These are phyloP conservation scores for Bacterosira constricta DNA, from an alignment of 108 stramenopile species.

Conservation along the genomic window DNA sequence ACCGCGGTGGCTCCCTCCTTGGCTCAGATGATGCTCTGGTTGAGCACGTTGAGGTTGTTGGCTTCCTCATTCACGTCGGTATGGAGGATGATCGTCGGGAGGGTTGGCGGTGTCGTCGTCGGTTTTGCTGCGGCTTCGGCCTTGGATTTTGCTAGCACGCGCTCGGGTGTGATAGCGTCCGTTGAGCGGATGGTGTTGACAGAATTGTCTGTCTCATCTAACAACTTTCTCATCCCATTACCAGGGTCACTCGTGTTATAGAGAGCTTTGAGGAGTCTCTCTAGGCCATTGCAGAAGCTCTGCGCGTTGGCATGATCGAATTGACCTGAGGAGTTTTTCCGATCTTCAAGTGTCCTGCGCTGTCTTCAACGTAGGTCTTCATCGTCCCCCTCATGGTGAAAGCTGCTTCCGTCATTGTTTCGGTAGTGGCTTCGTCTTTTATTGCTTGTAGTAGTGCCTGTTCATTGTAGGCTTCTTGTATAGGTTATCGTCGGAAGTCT, in stretches of 20 bases:
- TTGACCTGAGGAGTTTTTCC: background rate
- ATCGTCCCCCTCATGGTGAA: background rate
- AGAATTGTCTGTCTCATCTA: background rate
- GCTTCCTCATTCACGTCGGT: too few relatives aligned
- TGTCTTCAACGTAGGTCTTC: background rate
- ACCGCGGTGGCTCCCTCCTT: too few relatives aligned
- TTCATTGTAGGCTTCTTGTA: too few relatives aligned
- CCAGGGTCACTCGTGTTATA: background rate
- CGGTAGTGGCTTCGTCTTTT: too few relatives aligned
- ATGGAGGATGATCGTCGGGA: too few relatives aligned
- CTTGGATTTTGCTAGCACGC: background rate
- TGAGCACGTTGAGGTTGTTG: too few relatives aligned
- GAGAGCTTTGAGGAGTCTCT: background rate
- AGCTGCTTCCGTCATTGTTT: conserved; percentile 2
- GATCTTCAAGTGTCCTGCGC: background rate
- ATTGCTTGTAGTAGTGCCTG: too few relatives aligned
- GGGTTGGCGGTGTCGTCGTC: background rate
- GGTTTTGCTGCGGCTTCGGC: background rate
- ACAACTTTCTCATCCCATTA: background rate
- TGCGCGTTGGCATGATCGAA: background rate
- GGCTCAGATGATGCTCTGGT: too few relatives aligned
- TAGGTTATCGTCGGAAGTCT: too few relatives aligned
- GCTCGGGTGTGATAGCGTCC: background rate
- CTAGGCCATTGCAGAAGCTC: background rate
- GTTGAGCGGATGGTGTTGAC: background rate